Base-by-base conservation (phyloP, 139 green algal genomes). In the Trebouxia sp. region DNA sequence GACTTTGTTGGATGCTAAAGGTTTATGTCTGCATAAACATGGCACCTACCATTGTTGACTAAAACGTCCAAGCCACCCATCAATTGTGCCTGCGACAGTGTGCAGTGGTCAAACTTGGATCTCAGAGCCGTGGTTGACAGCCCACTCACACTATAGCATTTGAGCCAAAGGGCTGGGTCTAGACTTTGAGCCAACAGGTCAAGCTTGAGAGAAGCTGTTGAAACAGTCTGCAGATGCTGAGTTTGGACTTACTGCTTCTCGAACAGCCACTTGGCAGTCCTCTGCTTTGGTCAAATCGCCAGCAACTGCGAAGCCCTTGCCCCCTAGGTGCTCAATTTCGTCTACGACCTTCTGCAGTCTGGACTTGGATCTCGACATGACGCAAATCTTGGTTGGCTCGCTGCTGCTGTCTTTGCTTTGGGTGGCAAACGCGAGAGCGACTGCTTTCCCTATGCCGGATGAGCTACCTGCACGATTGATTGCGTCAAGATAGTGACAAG, bases 61-160 rank as follows among this genome's bases (percentile, higher is more conserved):
- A 77, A 24, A 39, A 77, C 28, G 26, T 77, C 69, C 9, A 77
- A 41, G 24, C 69, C 69, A 17, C 69, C 69, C 69, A 77, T 77
- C 9, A 26, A n/a, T 8, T 35, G 53, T 24, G 37, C 69, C 69
- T 77, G 69, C 69, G 39, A 26, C n/a, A 24, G 39, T 10, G 6
- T 26, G 6, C 42, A 17, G 9, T 26, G 3, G 39, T 22, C 30
- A 22, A 65, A 26, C 22, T 65, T 26, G 30, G 6, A 30, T 9
- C 22, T 35, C 24, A 22, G 10, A 32, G 51, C 17, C 15, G 22
- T 65, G 22, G 24, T 8, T 2, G 6, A 28, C 5, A 1, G 37
- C 6, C 20, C 17, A 24, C n/a, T 20, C 35, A 39, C 8, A 39
- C n/a, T 8, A 65, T 38, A 17, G 47, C 20, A 17, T 53, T 14